These are phyloP conservation scores for Leishmania martiniquensis DNA, from an alignment of 208 protist genomes.

Conservation along the genomic window DNA sequence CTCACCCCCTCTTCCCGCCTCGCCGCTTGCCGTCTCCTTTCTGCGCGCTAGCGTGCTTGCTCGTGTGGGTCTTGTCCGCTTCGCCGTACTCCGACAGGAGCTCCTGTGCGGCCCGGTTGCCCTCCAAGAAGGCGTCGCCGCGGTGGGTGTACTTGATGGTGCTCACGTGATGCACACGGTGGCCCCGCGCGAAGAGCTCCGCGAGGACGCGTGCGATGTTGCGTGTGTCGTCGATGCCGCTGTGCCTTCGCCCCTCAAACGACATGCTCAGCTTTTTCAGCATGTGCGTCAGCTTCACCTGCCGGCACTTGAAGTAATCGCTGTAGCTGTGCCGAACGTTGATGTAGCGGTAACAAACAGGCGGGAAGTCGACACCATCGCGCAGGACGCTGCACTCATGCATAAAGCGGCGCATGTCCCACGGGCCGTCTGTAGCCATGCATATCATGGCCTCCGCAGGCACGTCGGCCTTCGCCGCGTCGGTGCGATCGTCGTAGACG, in stretches of 20 bases:
- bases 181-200: constrained; percentile 78
- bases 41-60: background rate
- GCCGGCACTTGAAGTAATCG: constrained; percentile 57
- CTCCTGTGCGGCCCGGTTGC: constrained; percentile 45
- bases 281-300: constrained; percentile 85
- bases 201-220: constrained; percentile 91
- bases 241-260: constrained; percentile 87
- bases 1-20: constrained; percentile 12
- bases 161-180: constrained; percentile 72
- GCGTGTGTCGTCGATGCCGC: constrained; percentile 89
- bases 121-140: constrained; percentile 33
- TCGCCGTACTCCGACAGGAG: constrained; percentile 62
- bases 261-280: constrained; percentile 63
- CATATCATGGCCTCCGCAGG: constrained; percentile 73
- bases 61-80: constrained; percentile 28
- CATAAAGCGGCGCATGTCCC: constrained; percentile 94
- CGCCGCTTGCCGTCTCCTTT: constrained; percentile 8
- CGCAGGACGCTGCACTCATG: constrained; percentile 83
- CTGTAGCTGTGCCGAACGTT: constrained; percentile 85
- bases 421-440: constrained; percentile 89
- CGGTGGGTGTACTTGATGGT: constrained; percentile 69
- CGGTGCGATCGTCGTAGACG: constrained; percentile 50
- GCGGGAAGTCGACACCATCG: constrained; percentile 77
- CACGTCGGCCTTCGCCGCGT: constrained; percentile 14
- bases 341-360: constrained; percentile 90